Evolutionary conservation across 1,284 basidiomycete species (phyloP).

Genomic region (Acaromyces ingoldii): DNA sequence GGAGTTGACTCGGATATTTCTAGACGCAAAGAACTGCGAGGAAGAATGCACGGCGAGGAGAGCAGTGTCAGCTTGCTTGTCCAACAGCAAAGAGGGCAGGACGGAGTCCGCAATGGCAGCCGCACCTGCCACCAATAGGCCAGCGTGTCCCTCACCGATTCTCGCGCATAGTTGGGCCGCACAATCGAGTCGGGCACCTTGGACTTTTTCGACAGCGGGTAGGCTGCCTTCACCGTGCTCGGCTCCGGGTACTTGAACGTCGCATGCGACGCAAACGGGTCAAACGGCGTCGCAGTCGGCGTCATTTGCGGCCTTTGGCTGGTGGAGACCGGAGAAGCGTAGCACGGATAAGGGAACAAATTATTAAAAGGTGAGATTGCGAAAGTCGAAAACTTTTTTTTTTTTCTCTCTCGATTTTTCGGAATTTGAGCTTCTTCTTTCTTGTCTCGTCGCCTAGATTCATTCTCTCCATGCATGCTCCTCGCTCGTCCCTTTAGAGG

Average conservation of each 20-base stretch:
- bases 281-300: slow-evolving; percentile 15
- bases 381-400: too few relatives aligned
- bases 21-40: slow-evolving; percentile 35
- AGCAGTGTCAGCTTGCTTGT: background rate
- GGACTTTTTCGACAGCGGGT: slow-evolving; percentile 43
- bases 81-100: background rate
- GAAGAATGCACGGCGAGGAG: background rate
- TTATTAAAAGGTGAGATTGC: too few relatives aligned
- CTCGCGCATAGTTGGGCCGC: slow-evolving; percentile 48
- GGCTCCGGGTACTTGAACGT: slow-evolving; percentile 36
- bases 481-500: too few relatives aligned
- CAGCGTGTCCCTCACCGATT: slow-evolving; percentile 36
- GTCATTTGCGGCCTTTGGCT: too few relatives aligned
- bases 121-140: slow-evolving; percentile 21
- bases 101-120: background rate
- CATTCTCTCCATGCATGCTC: too few relatives aligned
- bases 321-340: too few relatives aligned
- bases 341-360: too few relatives aligned
- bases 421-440: too few relatives aligned
- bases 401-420: too few relatives aligned
- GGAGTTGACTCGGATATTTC: slow-evolving; percentile 43
- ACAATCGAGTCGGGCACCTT: slow-evolving; percentile 42
- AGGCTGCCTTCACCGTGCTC: slow-evolving; percentile 30
- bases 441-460: too few relatives aligned
- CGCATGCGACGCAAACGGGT: slow-evolving; percentile 36